Conservation (phyloP, 768 basidiomycete genomes). For the Rhodocollybia butyracea region DNA sequence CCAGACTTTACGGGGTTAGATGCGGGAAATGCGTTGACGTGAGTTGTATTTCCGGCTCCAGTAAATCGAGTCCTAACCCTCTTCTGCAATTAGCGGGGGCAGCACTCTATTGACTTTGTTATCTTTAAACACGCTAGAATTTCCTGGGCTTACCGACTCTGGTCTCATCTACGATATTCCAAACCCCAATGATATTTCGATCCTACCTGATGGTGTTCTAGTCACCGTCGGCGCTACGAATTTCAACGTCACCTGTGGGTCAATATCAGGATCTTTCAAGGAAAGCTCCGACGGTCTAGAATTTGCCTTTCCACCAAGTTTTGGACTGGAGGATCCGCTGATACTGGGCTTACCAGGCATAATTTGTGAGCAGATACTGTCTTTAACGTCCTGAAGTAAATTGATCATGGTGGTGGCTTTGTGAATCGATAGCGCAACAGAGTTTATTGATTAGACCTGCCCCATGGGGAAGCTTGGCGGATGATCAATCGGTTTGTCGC, state of each 20-base stretch:
- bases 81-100: neutral
- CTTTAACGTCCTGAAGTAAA: no score
- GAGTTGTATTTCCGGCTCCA: neutral
- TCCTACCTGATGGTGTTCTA: neutral
- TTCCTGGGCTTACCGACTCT: neutral
- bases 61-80: neutral
- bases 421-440: neutral
- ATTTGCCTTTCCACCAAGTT: neutral
- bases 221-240: neutral
- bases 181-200: neutral
- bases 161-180: slow-evolving; percentile 2
- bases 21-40: neutral
- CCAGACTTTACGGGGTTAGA: neutral
- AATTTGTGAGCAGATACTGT: neutral
- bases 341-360: neutral
- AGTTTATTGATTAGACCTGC: neutral
- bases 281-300: neutral
- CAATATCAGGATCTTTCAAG: neutral
- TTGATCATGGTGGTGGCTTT: neutral
- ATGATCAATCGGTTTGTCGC: neutral
- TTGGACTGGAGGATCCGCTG: neutral
- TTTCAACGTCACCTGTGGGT: slow-evolving; percentile 6
- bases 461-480: neutral
- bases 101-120: neutral
- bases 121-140: neutral